Conservation (phyloP, 2,329 filamentous ascomycete genomes). For the Dactylellina drechsleri region DNA sequence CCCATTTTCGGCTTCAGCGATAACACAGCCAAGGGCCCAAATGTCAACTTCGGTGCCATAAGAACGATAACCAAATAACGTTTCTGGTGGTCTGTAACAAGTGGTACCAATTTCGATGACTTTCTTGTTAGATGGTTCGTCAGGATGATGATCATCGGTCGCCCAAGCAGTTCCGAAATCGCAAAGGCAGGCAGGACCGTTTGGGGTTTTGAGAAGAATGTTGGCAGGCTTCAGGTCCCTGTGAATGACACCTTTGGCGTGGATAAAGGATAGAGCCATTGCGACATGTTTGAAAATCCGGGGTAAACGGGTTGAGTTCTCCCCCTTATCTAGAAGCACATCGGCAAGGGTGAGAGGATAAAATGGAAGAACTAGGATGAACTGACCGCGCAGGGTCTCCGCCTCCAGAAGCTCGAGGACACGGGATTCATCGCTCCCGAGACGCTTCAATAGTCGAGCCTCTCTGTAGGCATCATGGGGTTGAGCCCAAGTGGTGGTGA, state of each 20-base stretch:
- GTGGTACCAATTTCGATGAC: conserved; percentile 94
- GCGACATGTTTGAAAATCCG: conserved; percentile 55
- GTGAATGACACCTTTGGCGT: conserved; percentile 82
- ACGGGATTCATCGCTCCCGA: conserved; percentile 67
- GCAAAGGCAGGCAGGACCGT: conserved; percentile 79
- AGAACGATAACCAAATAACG: conserved; percentile 81
- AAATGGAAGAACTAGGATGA: conserved; percentile 87
- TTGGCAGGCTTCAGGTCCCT: conserved; percentile 95
- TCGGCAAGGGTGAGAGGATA: conserved; percentile 76
- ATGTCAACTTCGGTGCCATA: conserved; percentile 83
- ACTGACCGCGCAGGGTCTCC: conserved; percentile 73
- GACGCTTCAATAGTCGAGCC: conserved; percentile 74
- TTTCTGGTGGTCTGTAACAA: conserved; percentile 87
- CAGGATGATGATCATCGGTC: conserved; percentile 67
- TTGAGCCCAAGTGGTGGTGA: conserved; percentile 78
- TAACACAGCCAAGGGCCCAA: conserved; percentile 86
- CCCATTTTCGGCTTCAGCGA: conserved; percentile 74
- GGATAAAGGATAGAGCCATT: conserved; percentile 71
- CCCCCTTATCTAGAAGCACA: conserved; percentile 67
- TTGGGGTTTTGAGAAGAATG: conserved; percentile 74
- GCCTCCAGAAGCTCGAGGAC: conserved; percentile 76
- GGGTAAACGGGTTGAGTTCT: conserved; percentile 26
- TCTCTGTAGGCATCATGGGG: conserved; percentile 87
- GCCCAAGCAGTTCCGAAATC: conserved; percentile 96
- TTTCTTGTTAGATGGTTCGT: conserved; percentile 75